Evolutionary conservation across 208 protist species (phyloP).

Genomic region (Tritrichomonas foetus): DNA sequence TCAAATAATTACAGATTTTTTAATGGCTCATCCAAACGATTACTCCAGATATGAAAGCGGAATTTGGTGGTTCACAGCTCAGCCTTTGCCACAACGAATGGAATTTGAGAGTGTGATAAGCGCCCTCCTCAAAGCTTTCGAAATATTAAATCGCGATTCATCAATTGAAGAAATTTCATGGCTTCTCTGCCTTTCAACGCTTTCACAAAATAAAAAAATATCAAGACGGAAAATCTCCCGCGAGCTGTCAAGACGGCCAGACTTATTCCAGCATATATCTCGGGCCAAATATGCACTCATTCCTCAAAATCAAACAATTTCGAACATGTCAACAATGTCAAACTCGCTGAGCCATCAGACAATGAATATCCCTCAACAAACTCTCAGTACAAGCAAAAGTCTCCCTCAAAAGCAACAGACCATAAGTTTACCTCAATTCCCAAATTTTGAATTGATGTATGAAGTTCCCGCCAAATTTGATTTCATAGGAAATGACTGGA

Average conservation of each 20-base stretch:
- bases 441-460: too few relatives aligned
- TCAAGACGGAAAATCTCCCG: constrained; percentile 5
- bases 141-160: neutral
- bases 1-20: neutral
- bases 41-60: neutral
- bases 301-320: too few relatives aligned
- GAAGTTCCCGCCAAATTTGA: too few relatives aligned
- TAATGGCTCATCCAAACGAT: neutral
- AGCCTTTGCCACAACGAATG: neutral
- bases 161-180: constrained; percentile 31
- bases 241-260: neutral
- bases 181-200: neutral
- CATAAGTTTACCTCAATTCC: too few relatives aligned
- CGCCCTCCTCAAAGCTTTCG: neutral
- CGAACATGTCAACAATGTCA: too few relatives aligned
- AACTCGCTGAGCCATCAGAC: too few relatives aligned
- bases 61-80: neutral
- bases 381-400: too few relatives aligned
- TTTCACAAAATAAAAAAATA: neutral
- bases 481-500: too few relatives aligned
- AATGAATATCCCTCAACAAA: too few relatives aligned
- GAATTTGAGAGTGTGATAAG: neutral
- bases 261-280: neutral
- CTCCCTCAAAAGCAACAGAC: too few relatives aligned
- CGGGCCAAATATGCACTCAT: neutral